Conservation (phyloP, 345 rosid species). For the Angophora floribunda region DNA sequence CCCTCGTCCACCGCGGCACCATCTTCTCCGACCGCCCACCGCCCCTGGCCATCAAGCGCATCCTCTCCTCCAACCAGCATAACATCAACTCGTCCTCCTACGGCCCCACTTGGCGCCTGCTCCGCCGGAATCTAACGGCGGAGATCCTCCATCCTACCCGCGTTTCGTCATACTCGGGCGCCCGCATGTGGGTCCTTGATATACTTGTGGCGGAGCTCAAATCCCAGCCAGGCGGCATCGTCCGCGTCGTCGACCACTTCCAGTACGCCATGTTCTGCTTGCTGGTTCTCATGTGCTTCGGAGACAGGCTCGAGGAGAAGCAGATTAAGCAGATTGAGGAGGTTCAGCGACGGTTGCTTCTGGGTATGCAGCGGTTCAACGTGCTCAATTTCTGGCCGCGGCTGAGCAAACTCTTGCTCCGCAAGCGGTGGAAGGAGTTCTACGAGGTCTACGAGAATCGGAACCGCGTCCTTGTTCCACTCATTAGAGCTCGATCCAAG, state of each 20-base stretch:
- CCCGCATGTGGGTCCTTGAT: neutral
- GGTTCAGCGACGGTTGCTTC: neutral
- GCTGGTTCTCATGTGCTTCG: neutral
- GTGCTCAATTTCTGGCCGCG: neutral
- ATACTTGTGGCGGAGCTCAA: neutral
- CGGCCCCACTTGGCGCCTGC: neutral
- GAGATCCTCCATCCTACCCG: neutral
- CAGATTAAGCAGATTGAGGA: neutral
- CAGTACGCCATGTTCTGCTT: neutral
- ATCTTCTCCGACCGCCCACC: neutral
- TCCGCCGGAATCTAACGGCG: neutral
- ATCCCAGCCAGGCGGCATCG: neutral
- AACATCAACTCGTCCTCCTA: neutral
- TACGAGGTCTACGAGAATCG: neutral
- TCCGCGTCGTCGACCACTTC: neutral
- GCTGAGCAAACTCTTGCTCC: neutral
- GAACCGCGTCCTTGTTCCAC: neutral
- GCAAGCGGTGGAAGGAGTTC: neutral
- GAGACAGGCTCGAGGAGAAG: neutral
- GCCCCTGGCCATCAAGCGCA: neutral
- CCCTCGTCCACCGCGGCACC: conserved; percentile 2
- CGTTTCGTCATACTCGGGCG: neutral
- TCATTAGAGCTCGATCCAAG: neutral
- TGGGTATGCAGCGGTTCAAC: neutral
- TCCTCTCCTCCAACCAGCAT: neutral